A percentile compares a stretch with the other conserved stretches of the same genome.
Evolutionary conservation across 352 stramenopile genomes (phyloP).

Genomic region (Hyaloperonospora brassicae): DNA sequence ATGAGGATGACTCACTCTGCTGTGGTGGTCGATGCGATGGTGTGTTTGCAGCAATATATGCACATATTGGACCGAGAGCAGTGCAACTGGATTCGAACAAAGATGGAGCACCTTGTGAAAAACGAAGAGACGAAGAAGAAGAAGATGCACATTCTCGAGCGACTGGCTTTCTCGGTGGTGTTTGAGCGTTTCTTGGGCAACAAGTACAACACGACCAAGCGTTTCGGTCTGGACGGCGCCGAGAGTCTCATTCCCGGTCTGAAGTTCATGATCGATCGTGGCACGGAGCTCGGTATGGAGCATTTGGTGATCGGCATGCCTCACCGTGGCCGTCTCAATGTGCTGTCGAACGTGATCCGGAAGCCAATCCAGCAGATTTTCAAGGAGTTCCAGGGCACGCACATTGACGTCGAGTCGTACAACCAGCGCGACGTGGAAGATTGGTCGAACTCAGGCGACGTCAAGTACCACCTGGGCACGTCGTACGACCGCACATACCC

Average conservation of each 20-base stretch:
- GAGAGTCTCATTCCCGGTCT: slow-evolving; percentile 93
- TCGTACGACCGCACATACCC: slow-evolving; percentile 94
- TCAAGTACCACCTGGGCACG: slow-evolving; percentile 98
- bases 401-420: slow-evolving; percentile 91
- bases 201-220: slow-evolving; percentile 99
- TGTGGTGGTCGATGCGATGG: background rate
- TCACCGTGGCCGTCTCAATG: slow-evolving; percentile 94
- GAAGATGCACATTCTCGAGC: slow-evolving; percentile 94
- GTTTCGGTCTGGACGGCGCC: slow-evolving; percentile 95
- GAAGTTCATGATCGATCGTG: slow-evolving; percentile 94
- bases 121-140: slow-evolving; percentile 84
- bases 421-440: slow-evolving; percentile 63
- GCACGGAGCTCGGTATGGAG: slow-evolving; percentile 91
- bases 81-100: slow-evolving; percentile 96
- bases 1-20: background rate
- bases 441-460: slow-evolving; percentile 91
- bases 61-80: slow-evolving; percentile 95
- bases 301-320: slow-evolving; percentile 98
- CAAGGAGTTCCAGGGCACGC: slow-evolving; percentile 93
- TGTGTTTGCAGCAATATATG: slow-evolving; percentile 91
- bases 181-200: slow-evolving; percentile 97
- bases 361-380: slow-evolving; percentile 98
- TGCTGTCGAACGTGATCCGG: slow-evolving; percentile 96
- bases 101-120: slow-evolving; percentile 73
- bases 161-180: slow-evolving; percentile 95